Percentiles rank a stretch among this genome's conserved stretches.
Evolutionary conservation across 345 rosid species (phyloP).

Genomic region (Lenwebbia sp.): DNA sequence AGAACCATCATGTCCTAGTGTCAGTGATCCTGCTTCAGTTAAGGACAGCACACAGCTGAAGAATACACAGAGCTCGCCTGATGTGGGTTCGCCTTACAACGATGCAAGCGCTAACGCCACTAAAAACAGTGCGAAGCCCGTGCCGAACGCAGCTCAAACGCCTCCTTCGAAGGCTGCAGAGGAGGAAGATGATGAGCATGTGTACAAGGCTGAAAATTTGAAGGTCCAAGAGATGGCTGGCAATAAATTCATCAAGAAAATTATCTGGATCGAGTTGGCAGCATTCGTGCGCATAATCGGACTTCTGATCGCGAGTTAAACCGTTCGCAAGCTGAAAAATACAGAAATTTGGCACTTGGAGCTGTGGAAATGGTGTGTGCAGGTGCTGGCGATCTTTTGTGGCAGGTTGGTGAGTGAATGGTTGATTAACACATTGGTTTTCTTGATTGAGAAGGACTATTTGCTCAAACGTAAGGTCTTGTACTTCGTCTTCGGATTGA

Average conservation of each 20-base stretch:
- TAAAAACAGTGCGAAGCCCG: constrained; percentile 2
- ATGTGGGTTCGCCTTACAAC: constrained; percentile 8
- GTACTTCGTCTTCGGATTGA: constrained; percentile 50
- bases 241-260: constrained; percentile 8
- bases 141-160: constrained; percentile 26
- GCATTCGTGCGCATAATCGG: constrained; percentile 20
- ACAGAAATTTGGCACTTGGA: constrained; percentile 28
- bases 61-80: constrained; percentile 7
- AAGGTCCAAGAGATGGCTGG: constrained; percentile 5
- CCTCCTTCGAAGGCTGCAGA: constrained; percentile 17
- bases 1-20: neutral
- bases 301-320: constrained; percentile 28
- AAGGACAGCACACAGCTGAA: constrained; percentile 5
- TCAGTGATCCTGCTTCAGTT: neutral
- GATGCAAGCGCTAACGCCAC: neutral
- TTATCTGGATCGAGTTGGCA: constrained; percentile 15
- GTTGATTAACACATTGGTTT: constrained; percentile 37
- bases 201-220: constrained; percentile 15
- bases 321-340: constrained; percentile 13
- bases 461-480: constrained; percentile 57
- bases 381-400: constrained; percentile 32
- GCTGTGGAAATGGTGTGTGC: constrained; percentile 63
- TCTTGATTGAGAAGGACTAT: constrained; percentile 44
- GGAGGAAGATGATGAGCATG: constrained; percentile 11
- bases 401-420: constrained; percentile 47